Conservation (phyloP, 192 early-diverging fungal species). For the Umbelopsis ramanniana region DNA sequence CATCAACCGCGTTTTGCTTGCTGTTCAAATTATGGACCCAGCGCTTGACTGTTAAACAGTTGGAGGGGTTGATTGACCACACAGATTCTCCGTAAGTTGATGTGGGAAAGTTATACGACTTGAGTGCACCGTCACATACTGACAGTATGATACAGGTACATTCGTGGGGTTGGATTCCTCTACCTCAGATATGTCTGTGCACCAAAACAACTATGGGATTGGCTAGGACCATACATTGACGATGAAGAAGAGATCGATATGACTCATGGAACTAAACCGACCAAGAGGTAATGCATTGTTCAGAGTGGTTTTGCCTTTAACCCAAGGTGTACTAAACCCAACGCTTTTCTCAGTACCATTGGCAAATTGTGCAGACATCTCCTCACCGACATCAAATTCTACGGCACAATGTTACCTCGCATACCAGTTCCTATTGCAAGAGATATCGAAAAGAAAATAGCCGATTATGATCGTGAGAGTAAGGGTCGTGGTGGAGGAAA, state of each 20-base stretch:
- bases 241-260: conserved; percentile 78
- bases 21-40: conserved; percentile 87
- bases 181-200: conserved; percentile 84
- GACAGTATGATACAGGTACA: conserved; percentile 50
- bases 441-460: conserved; percentile 70
- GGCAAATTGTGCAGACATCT: conserved; percentile 69
- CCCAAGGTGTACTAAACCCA: no score
- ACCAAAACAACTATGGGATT: conserved; percentile 76
- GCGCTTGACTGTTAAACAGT: conserved; percentile 72
- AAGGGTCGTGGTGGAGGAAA: background rate
- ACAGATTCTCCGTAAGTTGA: conserved; percentile 78
- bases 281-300: conserved; percentile 48
- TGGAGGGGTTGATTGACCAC: conserved; percentile 78
- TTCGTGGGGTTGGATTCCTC: conserved; percentile 79
- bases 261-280: conserved; percentile 58
- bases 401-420: conserved; percentile 80
- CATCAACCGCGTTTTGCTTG: conserved; percentile 82
- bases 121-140: no score
- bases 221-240: conserved; percentile 78
- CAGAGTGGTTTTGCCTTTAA: no score
- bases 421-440: conserved; percentile 83
- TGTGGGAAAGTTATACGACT: no score
- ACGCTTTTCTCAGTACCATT: conserved; percentile 62
- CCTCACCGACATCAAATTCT: conserved; percentile 76
- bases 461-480: conserved; percentile 46